Evolutionary conservation across 495 filamentous ascomycete species (phyloP).

Genomic region (Hypomontagnella submonticulosa): DNA sequence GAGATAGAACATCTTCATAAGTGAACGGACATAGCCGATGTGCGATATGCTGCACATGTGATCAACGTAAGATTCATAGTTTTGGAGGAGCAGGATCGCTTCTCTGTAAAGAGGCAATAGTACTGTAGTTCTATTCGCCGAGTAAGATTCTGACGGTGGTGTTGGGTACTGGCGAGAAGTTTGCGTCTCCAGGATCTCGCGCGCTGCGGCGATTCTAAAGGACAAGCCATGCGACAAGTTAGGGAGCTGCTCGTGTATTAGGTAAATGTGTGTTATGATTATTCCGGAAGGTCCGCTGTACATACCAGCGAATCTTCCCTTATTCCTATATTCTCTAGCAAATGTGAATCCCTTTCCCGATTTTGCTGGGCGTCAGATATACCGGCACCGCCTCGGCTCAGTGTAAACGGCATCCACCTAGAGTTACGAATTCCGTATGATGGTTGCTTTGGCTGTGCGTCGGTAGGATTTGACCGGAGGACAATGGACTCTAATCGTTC

Average conservation of each 20-base stretch:
- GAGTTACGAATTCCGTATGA: not conserved
- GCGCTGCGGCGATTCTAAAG: conserved; percentile 20
- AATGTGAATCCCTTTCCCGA: conserved; percentile 29
- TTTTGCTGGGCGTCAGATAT: conserved; percentile 38
- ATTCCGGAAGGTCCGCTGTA: not conserved
- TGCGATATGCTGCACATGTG: conserved; percentile 56
- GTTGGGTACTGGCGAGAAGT: conserved; percentile 5
- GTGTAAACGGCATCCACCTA: not conserved
- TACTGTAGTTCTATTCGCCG: conserved; percentile 14
- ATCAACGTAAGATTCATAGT: conserved; percentile 52
- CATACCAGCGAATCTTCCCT: conserved; percentile 38
- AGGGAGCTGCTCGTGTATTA: conserved; percentile 24
- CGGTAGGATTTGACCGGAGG: conserved; percentile 41
- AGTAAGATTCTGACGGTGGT: not conserved
- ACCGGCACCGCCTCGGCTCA: conserved; percentile 38
- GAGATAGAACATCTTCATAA: conserved; percentile 53
- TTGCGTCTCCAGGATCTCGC: not conserved
- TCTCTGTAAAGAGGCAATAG: conserved; percentile 39
- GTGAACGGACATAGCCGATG: conserved; percentile 43
- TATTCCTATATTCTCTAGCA: conserved; percentile 8
- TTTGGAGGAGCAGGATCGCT: conserved; percentile 50
- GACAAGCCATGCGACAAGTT: conserved; percentile 23
- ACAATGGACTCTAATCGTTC: conserved; percentile 56
- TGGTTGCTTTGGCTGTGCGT: not conserved
- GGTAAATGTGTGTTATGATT: too few species aligned